Base-by-base conservation (phyloP, 1,284 basidiomycete species). In the Earliella scabrosa region DNA sequence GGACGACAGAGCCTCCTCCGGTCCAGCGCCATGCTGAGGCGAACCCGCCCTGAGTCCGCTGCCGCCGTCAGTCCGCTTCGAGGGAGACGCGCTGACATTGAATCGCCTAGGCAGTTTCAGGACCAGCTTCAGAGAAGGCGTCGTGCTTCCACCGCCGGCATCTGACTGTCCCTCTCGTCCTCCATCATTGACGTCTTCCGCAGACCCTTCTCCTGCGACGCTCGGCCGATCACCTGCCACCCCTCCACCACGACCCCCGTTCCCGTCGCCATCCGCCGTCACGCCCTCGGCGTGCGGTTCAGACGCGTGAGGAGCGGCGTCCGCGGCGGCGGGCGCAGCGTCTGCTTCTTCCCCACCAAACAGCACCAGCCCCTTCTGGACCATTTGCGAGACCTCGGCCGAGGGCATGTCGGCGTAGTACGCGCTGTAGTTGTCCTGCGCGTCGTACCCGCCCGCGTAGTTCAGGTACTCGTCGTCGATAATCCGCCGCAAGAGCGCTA, bases 391-490 rank as follows among this genome's bases (percentile, higher is more conserved):
- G 14, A 73, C 61, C 31, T 67, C 67, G 11, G 53, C 57, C 26
- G 64, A 64, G 14, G 64, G 63, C n/a, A 74, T 46, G 54, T 72
- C 69, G 20, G 58, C 59, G 53, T 68, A 71, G 21, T 57, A 56
- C 35, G 56, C 52, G 6, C 61, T 56, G 1, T 59, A 47, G 31
- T 43, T 50, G 40, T 58, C 54, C 43, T 62, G 50, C 10, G 47
- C 47, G 45, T 67, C 60, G 64, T 72, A 72, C 54, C 68, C 66
- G 50, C 66, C 68, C 36, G 59, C 57, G 31, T 63, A 62, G 43
- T 48, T 55, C 23, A 59, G 45, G 35, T 58, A 60, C 45, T 60
- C 61, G 38, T 54, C 51, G 52, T 65, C 62, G 39, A 60, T 58
- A 52, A 58, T 55, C n/a, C 61, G 58, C 41, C 39, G 31, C 24